phyloP scores from a whole-genome alignment of 495 filamentous ascomycete genomes.

The Aspergillus cristatus region DNA sequence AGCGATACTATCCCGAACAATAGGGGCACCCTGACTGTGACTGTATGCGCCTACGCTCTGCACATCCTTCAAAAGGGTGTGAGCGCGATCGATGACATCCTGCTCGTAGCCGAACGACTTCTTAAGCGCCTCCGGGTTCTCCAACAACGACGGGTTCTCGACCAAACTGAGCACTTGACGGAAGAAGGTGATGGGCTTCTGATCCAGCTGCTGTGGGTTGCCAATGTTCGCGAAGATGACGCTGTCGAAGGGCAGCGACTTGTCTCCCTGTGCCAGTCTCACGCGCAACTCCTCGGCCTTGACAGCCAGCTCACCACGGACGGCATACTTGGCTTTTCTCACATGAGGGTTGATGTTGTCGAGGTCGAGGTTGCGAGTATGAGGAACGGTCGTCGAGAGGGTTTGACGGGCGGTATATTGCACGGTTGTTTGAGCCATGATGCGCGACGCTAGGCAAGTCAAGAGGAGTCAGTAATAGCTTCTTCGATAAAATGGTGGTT shows the following conservation, averaged over 20 bases:
- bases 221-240: slow-evolving; percentile 97
- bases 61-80: slow-evolving; percentile 66
- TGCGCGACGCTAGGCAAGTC: slow-evolving; percentile 16
- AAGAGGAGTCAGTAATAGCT: slow-evolving; percentile 11
- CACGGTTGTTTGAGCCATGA: slow-evolving; percentile 27
- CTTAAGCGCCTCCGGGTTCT: slow-evolving; percentile 63
- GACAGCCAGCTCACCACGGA: slow-evolving; percentile 88
- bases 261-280: slow-evolving; percentile 49
- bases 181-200: slow-evolving; percentile 99
- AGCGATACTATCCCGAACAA: slow-evolving; percentile 80
- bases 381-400: slow-evolving; percentile 46
- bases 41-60: slow-evolving; percentile 95
- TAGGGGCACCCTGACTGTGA: slow-evolving; percentile 78
- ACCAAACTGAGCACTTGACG: slow-evolving; percentile 90
- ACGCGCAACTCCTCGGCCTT: slow-evolving; percentile 83
- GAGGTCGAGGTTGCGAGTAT: slow-evolving; percentile 53
- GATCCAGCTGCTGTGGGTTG: slow-evolving; percentile 96
- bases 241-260: slow-evolving; percentile 70
- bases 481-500: neutral
- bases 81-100: slow-evolving; percentile 80
- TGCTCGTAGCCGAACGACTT: slow-evolving; percentile 65
- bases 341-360: slow-evolving; percentile 90
- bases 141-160: slow-evolving; percentile 77
- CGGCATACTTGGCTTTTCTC: slow-evolving; percentile 82
- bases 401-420: slow-evolving; percentile 27